Evolutionary conservation across 768 basidiomycete genomes (phyloP), one percentile per base, ranked within the genome.

Genomic region (Scleroderma citrinum): DNA sequence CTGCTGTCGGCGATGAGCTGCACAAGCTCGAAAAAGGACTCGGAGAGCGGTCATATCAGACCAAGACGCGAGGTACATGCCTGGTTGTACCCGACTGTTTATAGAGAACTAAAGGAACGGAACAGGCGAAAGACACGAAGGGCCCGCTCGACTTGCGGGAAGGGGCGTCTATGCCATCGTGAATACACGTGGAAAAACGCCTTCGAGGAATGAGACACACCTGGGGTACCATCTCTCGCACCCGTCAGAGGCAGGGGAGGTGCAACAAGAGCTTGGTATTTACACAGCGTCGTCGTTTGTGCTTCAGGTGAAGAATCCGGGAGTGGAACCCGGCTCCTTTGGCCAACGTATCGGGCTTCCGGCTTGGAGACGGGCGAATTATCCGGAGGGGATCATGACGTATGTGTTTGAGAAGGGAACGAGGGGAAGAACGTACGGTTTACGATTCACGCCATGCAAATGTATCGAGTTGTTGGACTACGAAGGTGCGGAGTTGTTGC

Each of bases 201-300:
- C 72, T 0, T 83, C 76, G 0, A 58, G 67, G 43, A 68, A 75
- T 35, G 68, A 67, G 46, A 82, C 79, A 0, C 78, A 78, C 59
- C 69, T 83, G 30, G 83, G 78, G 0, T 82, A 82, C 58, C 68
- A 76, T 51, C 69, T 83, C 35, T 78, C 80, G 5, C 80, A 84
- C 52, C 77, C 75, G 0, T 51, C 65, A 16, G 66, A 71, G 16
- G 58, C 74, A 34, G 78, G 80, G 10, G 73, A 78, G 3, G 81
- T 83, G 0, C 84, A 84, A 50, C 57, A 67, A 17, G 75, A 69
- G 6, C 66, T 86, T 5, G 79, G 80, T 3, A 78, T 85, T 48
- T 63, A 72, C 44, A 63, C 65, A 1, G 74, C 76, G 0, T 77
- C 76, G 0, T 76, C 76, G 0, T 84, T 82, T 53, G 66, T 80